Conservation (phyloP, 352 stramenopile species). For the Hyaloperonospora arabidopsidis region DNA sequence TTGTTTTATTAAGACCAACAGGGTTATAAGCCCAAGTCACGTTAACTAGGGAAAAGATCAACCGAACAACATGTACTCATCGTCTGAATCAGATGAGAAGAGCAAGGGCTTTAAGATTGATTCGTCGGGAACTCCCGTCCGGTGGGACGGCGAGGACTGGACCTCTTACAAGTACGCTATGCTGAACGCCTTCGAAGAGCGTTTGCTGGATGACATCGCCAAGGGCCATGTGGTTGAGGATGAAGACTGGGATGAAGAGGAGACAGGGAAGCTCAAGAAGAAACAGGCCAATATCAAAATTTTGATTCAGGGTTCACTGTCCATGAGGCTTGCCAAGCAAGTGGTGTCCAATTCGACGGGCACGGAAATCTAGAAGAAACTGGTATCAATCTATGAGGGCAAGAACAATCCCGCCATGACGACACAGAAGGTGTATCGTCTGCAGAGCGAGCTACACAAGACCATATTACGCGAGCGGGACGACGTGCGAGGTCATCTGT, state of each 20-base stretch:
- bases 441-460: not conserved
- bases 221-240: not conserved
- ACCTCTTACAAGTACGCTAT: slow-evolving; percentile 14
- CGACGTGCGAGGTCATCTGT: not conserved
- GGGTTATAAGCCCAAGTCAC: not conserved
- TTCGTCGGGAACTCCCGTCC: slow-evolving; percentile 2
- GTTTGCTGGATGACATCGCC: slow-evolving; percentile 1
- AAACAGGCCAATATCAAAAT: slow-evolving; percentile 5
- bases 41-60: not conserved
- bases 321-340: slow-evolving; percentile 8
- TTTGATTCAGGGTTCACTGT: slow-evolving; percentile 8
- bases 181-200: slow-evolving; percentile 14
- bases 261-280: slow-evolving; percentile 9
- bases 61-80: slow-evolving; percentile 8
- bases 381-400: slow-evolving; percentile 6
- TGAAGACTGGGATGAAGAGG: not conserved
- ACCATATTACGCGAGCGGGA: not conserved
- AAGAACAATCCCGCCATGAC: not conserved
- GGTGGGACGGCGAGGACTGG: slow-evolving; percentile 13
- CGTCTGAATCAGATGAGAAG: slow-evolving; percentile 4
- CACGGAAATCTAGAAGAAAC: slow-evolving; percentile 11
- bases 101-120: slow-evolving; percentile 3
- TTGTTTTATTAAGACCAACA: not conserved
- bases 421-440: not conserved
- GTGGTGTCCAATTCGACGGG: slow-evolving; percentile 10